Evolutionary conservation across 331 rosid genomes (phyloP).

Genomic region (Quercus tomentella): DNA sequence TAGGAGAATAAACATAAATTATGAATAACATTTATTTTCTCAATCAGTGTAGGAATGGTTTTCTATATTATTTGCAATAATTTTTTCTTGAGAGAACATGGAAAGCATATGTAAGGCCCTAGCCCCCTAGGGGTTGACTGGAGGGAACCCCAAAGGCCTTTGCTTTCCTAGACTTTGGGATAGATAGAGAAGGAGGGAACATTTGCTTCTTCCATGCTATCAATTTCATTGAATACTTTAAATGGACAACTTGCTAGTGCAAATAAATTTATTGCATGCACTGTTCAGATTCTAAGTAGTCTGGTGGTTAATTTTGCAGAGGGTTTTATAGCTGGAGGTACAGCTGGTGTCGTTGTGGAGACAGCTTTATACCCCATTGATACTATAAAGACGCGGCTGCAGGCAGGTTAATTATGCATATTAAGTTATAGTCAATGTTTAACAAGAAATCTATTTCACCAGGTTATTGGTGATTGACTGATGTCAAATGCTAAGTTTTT

Average conservation of each 20-base stretch:
- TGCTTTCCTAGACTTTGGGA: background rate
- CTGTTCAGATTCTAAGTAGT: background rate
- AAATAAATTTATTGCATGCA: background rate
- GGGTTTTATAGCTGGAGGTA: constrained; percentile 67
- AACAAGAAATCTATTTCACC: background rate
- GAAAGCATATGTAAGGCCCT: background rate
- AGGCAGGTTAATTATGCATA: constrained; percentile 33
- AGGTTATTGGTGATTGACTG: background rate
- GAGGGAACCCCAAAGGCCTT: background rate
- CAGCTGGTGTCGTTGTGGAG: constrained; percentile 72
- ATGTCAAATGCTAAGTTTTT: background rate
- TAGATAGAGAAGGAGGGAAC: background rate
- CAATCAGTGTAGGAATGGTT: background rate
- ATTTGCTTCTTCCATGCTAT: background rate
- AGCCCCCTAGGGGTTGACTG: background rate
- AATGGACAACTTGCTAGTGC: background rate
- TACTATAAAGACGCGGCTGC: constrained; percentile 78
- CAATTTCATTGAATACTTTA: background rate
- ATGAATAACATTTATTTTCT: background rate
- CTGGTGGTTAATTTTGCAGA: constrained; percentile 33
- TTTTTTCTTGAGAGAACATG: background rate
- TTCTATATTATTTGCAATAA: background rate
- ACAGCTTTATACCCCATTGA: constrained; percentile 74
- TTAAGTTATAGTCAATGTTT: background rate
- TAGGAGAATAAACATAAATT: background rate